Percentiles rank a stretch among this genome's conserved stretches.
These are phyloP conservation scores for Dorcoceras hygrometricum DNA, from an alignment of 257 asterid genomes.

Conservation along the genomic window DNA sequence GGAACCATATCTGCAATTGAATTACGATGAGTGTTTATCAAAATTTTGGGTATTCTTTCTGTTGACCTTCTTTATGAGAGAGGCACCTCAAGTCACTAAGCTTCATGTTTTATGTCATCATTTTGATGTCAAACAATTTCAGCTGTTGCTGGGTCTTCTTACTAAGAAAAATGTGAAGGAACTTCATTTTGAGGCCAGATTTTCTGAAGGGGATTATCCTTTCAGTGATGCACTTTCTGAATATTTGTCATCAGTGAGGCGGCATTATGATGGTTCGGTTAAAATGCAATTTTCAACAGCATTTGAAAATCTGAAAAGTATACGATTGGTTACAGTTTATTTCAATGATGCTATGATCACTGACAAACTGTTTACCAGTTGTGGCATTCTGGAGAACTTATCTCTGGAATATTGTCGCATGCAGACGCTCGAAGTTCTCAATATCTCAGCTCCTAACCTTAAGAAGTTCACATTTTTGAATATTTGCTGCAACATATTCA, in stretches of 20 bases:
- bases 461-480: slow-evolving; percentile 23
- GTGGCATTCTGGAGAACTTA: slow-evolving; percentile 23
- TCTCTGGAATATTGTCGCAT: slow-evolving; percentile 24
- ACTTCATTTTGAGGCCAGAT: slow-evolving; percentile 12
- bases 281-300: background rate
- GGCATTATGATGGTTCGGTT: background rate
- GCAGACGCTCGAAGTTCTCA: slow-evolving; percentile 10
- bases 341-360: slow-evolving; percentile 24
- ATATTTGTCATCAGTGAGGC: background rate
- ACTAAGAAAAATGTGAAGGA: slow-evolving; percentile 11
- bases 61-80: slow-evolving; percentile 11
- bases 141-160: slow-evolving; percentile 18
- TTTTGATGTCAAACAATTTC: slow-evolving; percentile 11
- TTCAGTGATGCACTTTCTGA: background rate
- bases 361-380: slow-evolving; percentile 20
- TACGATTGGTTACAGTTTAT: slow-evolving; percentile 22
- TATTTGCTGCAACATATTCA: background rate
- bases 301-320: slow-evolving; percentile 23
- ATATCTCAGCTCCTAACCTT: slow-evolving; percentile 23
- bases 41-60: slow-evolving; percentile 21
- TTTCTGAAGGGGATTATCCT: background rate
- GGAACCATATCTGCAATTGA: background rate
- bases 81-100: background rate
- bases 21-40: background rate
- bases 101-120: slow-evolving; percentile 4